Conservation (phyloP, 805 yeast genomes). For the Candida silvicultrix region DNA sequence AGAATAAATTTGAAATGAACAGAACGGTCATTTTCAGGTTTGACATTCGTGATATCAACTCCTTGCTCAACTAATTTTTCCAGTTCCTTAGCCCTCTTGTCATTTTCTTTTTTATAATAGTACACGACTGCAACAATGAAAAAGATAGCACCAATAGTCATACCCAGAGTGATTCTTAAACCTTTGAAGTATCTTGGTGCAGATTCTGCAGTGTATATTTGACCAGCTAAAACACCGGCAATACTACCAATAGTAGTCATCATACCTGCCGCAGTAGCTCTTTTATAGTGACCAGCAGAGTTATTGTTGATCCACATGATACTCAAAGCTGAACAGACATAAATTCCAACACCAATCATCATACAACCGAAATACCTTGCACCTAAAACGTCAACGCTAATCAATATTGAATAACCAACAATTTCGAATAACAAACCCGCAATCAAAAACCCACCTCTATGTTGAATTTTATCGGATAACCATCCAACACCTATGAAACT, state of each 20-base stretch:
- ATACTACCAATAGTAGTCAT: slow-evolving; percentile 29
- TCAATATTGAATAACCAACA: slow-evolving; percentile 27
- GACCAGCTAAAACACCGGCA: slow-evolving; percentile 33
- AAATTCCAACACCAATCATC: slow-evolving; percentile 32
- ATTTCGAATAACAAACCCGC: slow-evolving; percentile 27
- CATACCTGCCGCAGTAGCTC: slow-evolving; percentile 34
- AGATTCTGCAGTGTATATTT: slow-evolving; percentile 27
- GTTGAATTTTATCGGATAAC: slow-evolving; percentile 25
- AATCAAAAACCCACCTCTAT: slow-evolving; percentile 29
- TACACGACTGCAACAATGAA: slow-evolving; percentile 13
- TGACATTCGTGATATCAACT: slow-evolving; percentile 5
- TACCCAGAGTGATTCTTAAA: slow-evolving; percentile 15
- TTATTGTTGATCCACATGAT: slow-evolving; percentile 36
- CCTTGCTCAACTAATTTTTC: slow-evolving; percentile 6
- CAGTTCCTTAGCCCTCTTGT: slow-evolving; percentile 8
- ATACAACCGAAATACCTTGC: slow-evolving; percentile 33
- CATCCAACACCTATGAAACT: slow-evolving; percentile 25
- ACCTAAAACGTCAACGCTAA: slow-evolving; percentile 26
- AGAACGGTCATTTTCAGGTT: slow-evolving; percentile 21
- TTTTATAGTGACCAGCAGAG: slow-evolving; percentile 31
- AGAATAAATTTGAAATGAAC: slow-evolving; percentile 3
- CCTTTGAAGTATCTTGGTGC: slow-evolving; percentile 35
- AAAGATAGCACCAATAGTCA: slow-evolving; percentile 18
- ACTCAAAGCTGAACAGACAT: slow-evolving; percentile 31
- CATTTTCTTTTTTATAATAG: slow-evolving; percentile 11